A percentile compares a stretch with the other conserved stretches of the same genome.
Evolutionary conservation across 108 stramenopile genomes (phyloP).

Genomic region (Nitzschia sp.): DNA sequence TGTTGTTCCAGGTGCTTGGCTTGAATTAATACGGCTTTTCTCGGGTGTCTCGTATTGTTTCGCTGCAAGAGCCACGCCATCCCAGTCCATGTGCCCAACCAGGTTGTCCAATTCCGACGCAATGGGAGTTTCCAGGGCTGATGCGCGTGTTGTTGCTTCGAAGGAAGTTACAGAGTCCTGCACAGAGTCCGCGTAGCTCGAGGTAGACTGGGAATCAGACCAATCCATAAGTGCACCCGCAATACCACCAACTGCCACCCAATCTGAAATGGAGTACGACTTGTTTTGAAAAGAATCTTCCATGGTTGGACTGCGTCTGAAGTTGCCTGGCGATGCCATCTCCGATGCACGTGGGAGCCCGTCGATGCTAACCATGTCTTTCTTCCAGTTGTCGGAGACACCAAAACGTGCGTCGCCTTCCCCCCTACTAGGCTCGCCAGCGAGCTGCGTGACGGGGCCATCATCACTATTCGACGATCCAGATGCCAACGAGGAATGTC

Average conservation of each 20-base stretch:
- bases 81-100: conserved; percentile 22
- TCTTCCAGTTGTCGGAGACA: neutral
- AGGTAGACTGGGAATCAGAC: conserved; percentile 29
- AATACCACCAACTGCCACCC: conserved; percentile 26
- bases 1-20: neutral
- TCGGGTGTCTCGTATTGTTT: conserved; percentile 12
- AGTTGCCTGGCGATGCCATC: neutral
- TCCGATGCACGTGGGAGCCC: neutral
- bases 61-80: conserved; percentile 20
- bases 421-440: conserved; percentile 10
- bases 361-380: conserved; percentile 10
- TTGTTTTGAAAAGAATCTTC: conserved; percentile 8
- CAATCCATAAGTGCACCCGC: conserved; percentile 24
- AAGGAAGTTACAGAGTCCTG: conserved; percentile 16
- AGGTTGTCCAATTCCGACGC: conserved; percentile 23
- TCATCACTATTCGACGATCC: neutral
- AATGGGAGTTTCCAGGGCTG: conserved; percentile 21
- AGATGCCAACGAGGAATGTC: conserved; percentile 1
- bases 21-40: neutral
- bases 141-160: conserved; percentile 28
- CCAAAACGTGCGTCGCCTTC: neutral
- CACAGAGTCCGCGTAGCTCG: conserved; percentile 23
- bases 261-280: conserved; percentile 26
- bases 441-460: conserved; percentile 2
- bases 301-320: neutral